Percentiles rank a stretch among this genome's conserved stretches.
Conservation (phyloP, 2,329 filamentous ascomycete genomes). For the Coniella vitis region DNA sequence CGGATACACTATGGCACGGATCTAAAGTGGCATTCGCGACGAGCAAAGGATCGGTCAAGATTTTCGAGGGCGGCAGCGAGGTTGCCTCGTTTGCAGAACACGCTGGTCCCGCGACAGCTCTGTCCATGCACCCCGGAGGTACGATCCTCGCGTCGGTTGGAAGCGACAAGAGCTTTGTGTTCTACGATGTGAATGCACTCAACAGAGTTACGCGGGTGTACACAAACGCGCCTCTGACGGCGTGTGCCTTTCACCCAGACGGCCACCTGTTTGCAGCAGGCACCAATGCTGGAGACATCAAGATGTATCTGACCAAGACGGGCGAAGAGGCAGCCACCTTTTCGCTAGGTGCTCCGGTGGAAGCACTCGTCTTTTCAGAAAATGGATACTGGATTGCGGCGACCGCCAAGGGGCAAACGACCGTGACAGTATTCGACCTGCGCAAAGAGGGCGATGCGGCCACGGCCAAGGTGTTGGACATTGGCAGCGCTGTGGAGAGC, state of each 20-base stretch:
- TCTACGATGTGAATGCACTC: conserved; percentile 70
- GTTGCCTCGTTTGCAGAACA: conserved; percentile 70
- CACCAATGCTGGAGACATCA: conserved; percentile 71
- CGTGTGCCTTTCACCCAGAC: conserved; percentile 87
- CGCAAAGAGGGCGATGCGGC: conserved; percentile 82
- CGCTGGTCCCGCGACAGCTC: conserved; percentile 68
- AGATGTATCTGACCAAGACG: conserved; percentile 80
- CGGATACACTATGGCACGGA: conserved; percentile 57
- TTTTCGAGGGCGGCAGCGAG: conserved; percentile 67
- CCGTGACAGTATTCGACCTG: conserved; percentile 83
- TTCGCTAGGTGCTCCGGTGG: conserved; percentile 59
- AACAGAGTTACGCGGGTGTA: conserved; percentile 72
- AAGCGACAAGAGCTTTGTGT: conserved; percentile 82
- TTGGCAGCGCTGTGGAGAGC: conserved; percentile 68
- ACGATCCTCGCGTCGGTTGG: conserved; percentile 82
- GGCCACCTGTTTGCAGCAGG: conserved; percentile 90
- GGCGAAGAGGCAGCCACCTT: conserved; percentile 73
- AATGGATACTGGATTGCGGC: conserved; percentile 96
- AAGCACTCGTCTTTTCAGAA: conserved; percentile 80
- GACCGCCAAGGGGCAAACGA: conserved; percentile 67
- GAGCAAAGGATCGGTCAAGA: conserved; percentile 69
- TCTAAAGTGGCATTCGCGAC: conserved; percentile 67
- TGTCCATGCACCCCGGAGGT: conserved; percentile 77
- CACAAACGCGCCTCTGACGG: conserved; percentile 66
- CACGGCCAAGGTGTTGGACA: conserved; percentile 77